Conservation (phyloP, 2,329 filamentous ascomycete genomes). For the Sarocladium kiliense region DNA sequence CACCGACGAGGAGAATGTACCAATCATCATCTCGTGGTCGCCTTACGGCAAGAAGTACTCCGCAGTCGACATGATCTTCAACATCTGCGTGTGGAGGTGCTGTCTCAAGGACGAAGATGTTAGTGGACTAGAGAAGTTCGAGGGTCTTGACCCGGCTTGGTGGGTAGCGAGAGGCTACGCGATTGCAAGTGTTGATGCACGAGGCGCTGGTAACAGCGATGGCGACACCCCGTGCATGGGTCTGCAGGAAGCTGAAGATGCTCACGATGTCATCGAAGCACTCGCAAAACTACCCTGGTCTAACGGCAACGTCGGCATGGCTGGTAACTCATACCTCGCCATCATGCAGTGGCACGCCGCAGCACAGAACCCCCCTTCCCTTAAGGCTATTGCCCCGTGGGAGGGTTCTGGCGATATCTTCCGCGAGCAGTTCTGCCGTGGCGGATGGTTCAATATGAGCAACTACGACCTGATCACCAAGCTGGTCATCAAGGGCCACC, state of each 20-base stretch:
- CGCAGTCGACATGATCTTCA: slow-evolving; percentile 28
- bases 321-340: slow-evolving; percentile 23
- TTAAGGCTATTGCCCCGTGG: slow-evolving; percentile 28
- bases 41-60: slow-evolving; percentile 42
- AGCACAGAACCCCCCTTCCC: slow-evolving; percentile 15
- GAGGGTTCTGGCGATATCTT: slow-evolving; percentile 30
- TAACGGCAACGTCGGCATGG: slow-evolving; percentile 25
- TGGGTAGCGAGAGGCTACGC: slow-evolving; percentile 4
- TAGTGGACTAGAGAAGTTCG: neutral
- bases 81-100: slow-evolving; percentile 2
- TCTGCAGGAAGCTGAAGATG: slow-evolving; percentile 11
- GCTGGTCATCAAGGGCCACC: slow-evolving; percentile 27
- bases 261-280: slow-evolving; percentile 17
- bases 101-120: slow-evolving; percentile 23
- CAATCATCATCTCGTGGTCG: slow-evolving; percentile 33
- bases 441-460: slow-evolving; percentile 31
- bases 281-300: slow-evolving; percentile 23
- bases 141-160: neutral
- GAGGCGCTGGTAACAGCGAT: neutral
- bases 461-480: slow-evolving; percentile 36
- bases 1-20: neutral
- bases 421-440: slow-evolving; percentile 14
- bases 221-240: slow-evolving; percentile 1
- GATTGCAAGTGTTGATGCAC: neutral
- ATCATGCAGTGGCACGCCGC: slow-evolving; percentile 20